These are phyloP conservation scores for Fraxinus quadrangulata DNA, from an alignment of 257 asterid species.

Conservation along the genomic window DNA sequence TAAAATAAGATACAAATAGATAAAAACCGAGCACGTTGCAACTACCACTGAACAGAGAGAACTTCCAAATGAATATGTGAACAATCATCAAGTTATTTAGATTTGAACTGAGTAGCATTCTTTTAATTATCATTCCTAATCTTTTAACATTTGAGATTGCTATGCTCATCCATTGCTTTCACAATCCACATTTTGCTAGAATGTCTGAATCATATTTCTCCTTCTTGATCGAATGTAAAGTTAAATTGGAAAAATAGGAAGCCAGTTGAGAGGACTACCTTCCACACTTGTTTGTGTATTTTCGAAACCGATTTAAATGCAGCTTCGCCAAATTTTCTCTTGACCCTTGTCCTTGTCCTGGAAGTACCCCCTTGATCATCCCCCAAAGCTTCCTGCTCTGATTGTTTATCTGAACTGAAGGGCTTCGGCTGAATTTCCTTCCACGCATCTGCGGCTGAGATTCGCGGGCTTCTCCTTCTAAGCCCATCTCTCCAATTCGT, in stretches of 20 bases:
- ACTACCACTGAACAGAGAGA: not conserved
- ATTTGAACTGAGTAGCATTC: not conserved
- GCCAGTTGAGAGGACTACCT: constrained; percentile 29
- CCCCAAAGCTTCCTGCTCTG: not conserved
- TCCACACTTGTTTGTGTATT: constrained; percentile 52
- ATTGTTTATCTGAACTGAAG: not conserved
- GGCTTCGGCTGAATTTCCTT: constrained; percentile 27
- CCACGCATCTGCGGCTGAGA: constrained; percentile 44
- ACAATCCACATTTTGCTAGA: not conserved
- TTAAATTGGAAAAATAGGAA: not conserved
- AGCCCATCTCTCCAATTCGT: constrained; percentile 32
- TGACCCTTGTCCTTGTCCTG: constrained; percentile 34
- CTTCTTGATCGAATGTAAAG: not conserved
- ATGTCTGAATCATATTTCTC: not conserved
- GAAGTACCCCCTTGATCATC: constrained; percentile 10
- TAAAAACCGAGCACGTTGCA: not conserved
- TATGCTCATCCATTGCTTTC: not conserved
- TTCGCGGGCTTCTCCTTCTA: constrained; percentile 59
- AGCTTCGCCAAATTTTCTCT: constrained; percentile 40
- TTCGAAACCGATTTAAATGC: constrained; percentile 30
- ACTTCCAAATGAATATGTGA: not conserved
- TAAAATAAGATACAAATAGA: not conserved
- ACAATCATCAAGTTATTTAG: not conserved
- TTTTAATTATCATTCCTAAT: not conserved
- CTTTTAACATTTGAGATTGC: not conserved